Evolutionary conservation across 2,329 filamentous ascomycete species (phyloP), one percentile per base, ranked within the genome.

Genomic region (Colletotrichum agaves): DNA sequence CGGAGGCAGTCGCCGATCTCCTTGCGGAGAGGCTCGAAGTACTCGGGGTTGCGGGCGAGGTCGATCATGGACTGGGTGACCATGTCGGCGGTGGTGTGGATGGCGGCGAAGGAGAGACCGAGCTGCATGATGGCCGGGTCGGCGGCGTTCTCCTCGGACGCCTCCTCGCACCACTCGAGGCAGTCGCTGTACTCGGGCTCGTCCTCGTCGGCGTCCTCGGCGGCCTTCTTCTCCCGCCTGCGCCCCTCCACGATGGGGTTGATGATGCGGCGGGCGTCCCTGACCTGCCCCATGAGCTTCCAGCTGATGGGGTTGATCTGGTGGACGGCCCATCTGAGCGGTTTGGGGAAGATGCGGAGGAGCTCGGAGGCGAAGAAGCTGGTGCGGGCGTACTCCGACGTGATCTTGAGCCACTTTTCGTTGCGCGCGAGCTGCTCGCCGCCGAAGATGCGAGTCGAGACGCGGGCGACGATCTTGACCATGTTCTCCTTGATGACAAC

Each of bases 81-180:
- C 3, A 73, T 21, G 41, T 74, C 73, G 10, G 69, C 67, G 2
- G 72, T 74, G 19, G 68, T 75, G 58, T 74, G 72, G 10, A 74
- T 71, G 12, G 73, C 72, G 1, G 67, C 74, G 11, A 75, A 63
- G 5, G 72, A 70, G 0, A 76, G 69, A 0, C 67, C 63, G 3
- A 75, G 63, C 46, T 75, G 73, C 21, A 57, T 58, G 27, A 66
- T 44, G 3, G 67, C 69, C 4, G 71, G 66, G 19, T 73, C 70
- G 7, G 70, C 67, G 8, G 47, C 23, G 31, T 37, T 46, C 2
- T 67, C 53, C 11, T 67, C 64, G 1, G 53, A 64, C 0, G 64
- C 21, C 53, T 67, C 61, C 17, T 67, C 64, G 12, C 64, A 70
- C 73, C 73, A 75, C 23, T 73, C 71, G 17, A 75, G 71, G 11